Evolutionary conservation across 129 eudicot species (phyloP).

Genomic region (carrot (Daucus carota)): DNA sequence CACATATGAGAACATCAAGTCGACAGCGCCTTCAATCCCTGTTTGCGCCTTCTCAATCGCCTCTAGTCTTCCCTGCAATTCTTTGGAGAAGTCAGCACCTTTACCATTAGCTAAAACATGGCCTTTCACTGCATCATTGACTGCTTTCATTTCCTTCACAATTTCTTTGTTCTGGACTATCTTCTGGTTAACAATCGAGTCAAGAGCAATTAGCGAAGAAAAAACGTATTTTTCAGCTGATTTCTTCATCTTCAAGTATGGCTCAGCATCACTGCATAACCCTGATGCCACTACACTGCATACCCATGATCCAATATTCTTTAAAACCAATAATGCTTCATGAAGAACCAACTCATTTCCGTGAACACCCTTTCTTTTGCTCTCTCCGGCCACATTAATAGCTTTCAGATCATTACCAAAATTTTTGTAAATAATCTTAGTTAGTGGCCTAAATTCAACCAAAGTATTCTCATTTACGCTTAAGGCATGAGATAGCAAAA

Average conservation of each 20-base stretch:
- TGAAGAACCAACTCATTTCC: slow-evolving; percentile 41
- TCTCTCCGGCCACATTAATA: neutral
- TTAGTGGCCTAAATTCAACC: slow-evolving; percentile 9
- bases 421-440: slow-evolving; percentile 13
- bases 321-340: slow-evolving; percentile 39
- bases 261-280: slow-evolving; percentile 24
- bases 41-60: slow-evolving; percentile 27
- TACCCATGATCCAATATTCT: slow-evolving; percentile 34
- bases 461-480: slow-evolving; percentile 31
- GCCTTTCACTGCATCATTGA: slow-evolving; percentile 27
- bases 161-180: slow-evolving; percentile 21
- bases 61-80: slow-evolving; percentile 45
- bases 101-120: slow-evolving; percentile 13
- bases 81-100: slow-evolving; percentile 21
- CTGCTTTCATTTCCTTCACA: slow-evolving; percentile 39
- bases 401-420: slow-evolving; percentile 20
- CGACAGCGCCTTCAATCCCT: slow-evolving; percentile 28
- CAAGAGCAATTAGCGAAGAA: slow-evolving; percentile 23
- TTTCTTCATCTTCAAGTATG: slow-evolving; percentile 24
- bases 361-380: slow-evolving; percentile 7
- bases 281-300: slow-evolving; percentile 49
- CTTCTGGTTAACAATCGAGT: slow-evolving; percentile 21
- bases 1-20: slow-evolving; percentile 35
- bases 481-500: slow-evolving; percentile 31
- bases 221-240: slow-evolving; percentile 2